Base-by-base conservation (phyloP, 2,329 filamentous ascomycete species). In the Penicillium polonicum region DNA sequence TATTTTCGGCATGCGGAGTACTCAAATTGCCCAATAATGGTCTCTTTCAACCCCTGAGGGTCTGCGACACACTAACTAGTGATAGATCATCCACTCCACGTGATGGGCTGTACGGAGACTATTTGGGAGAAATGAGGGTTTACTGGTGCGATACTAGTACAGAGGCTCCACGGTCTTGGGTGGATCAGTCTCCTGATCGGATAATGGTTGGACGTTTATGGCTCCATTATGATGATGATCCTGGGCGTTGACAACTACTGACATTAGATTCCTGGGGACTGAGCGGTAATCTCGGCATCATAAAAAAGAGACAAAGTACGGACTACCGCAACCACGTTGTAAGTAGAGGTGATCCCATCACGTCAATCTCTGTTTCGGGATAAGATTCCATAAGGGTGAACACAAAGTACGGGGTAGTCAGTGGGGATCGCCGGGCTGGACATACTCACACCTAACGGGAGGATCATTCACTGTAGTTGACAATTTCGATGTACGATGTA, bases 401-500 rank as follows among this genome's bases (percentile, higher is more conserved):
- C 33, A 41, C 23, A 29, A 8, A 21, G 17, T 52, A 53, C 2
- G 49, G 29, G 15, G 31, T n/a, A 36, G 8, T 29, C 10, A 29
- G 31, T 31, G 15, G 17, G 10, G 54, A 57, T 57, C 48, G 41
- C n/a, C 41, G 8, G 23, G 9, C 17, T 44, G 33, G 42, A 35
- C 33, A 43, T 52, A 45, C 10, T 45, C 19, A 15, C 39, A 42
- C 27, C 19, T 13, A 46, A 39, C 15, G 23, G 25, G 33, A 10
- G 25, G 13, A 2, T 21, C 25, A 29, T 19, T 19, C 25, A 12
- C 36, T 8, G n/a, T 39, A 39, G 9, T 39, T 48, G 48, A 57
- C 56, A 35, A 53, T 52, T 59, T 54, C 27, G 53, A 65, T 61
- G 62, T 60, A 55, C 36, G 58, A 65, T 60, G 62, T 60, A 55